These are phyloP conservation scores for Bisporella sp. DNA, from an alignment of 2,329 filamentous ascomycete genomes.

Conservation along the genomic window DNA sequence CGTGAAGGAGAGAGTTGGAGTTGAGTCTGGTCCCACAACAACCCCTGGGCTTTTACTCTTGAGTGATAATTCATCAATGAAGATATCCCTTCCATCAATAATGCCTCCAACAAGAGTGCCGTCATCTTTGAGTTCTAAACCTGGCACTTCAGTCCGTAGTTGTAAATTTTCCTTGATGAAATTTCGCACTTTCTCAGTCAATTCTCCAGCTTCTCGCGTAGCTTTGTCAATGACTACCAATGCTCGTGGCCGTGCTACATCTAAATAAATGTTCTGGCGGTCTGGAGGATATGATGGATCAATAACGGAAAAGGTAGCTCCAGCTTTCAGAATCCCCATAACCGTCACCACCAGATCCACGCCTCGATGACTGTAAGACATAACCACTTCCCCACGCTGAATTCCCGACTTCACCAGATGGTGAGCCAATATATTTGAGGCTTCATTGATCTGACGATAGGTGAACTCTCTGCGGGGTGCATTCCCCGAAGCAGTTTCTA, in stretches of 20 bases:
- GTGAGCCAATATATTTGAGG: constrained; percentile 73
- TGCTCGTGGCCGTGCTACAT: constrained; percentile 67
- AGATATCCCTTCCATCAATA: constrained; percentile 58
- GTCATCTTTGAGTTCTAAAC: constrained; percentile 62
- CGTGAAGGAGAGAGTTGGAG: constrained; percentile 68
- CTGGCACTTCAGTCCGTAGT: constrained; percentile 69
- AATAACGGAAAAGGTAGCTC: constrained; percentile 58
- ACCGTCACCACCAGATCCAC: constrained; percentile 72
- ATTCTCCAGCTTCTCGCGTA: constrained; percentile 57
- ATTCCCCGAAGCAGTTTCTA: constrained; percentile 50
- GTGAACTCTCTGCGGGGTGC: constrained; percentile 63
- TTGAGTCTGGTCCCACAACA: constrained; percentile 79
- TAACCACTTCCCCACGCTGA: constrained; percentile 78
- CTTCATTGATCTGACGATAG: constrained; percentile 81
- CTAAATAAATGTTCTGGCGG: constrained; percentile 75
- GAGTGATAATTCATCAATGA: constrained; percentile 47
- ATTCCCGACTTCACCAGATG: constrained; percentile 69
- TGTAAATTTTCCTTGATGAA: constrained; percentile 70
- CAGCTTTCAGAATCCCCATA: constrained; percentile 63
- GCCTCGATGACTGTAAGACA: constrained; percentile 81
- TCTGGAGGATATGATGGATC: constrained; percentile 79
- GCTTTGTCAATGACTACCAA: constrained; percentile 69
- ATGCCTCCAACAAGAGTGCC: constrained; percentile 66
- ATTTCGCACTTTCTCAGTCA: constrained; percentile 47
- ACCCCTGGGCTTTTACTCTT: constrained; percentile 56